Conservation (phyloP, 495 filamentous ascomycete genomes). For the Pseudoneurospora amorphoporcata region DNA sequence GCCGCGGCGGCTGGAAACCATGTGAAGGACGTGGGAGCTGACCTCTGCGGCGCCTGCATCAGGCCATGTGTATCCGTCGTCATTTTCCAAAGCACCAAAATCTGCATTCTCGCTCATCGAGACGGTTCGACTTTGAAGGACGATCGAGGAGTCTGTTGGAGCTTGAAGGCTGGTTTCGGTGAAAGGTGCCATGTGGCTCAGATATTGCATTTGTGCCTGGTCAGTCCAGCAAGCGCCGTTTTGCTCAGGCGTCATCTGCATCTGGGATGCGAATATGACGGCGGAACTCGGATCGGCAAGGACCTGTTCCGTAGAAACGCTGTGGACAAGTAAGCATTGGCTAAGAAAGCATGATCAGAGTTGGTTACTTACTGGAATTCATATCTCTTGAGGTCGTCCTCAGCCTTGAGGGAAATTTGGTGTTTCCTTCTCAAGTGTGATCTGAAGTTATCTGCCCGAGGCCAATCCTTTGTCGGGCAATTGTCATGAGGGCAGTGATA, state of each 20-base stretch:
- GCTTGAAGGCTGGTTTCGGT: background rate
- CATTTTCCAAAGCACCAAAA: background rate
- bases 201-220: background rate
- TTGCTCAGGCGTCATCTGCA: background rate
- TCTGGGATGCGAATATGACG: background rate
- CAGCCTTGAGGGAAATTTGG: constrained; percentile 10
- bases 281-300: background rate
- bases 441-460: constrained; percentile 83
- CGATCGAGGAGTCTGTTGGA: background rate
- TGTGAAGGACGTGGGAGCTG: background rate
- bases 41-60: background rate
- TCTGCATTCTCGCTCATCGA: background rate
- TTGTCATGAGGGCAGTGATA: constrained; percentile 56
- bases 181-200: background rate
- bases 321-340: background rate
- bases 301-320: background rate
- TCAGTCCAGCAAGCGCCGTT: background rate
- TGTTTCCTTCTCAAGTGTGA: constrained; percentile 80
- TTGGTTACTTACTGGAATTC: constrained; percentile 38
- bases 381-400: constrained; percentile 42
- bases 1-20: background rate
- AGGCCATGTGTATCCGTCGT: background rate
- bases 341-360: background rate
- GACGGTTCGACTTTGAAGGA: background rate
- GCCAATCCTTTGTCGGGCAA: constrained; percentile 55